Base-by-base conservation (phyloP, 108 stramenopile genomes). In the Skeletonema costatum region DNA sequence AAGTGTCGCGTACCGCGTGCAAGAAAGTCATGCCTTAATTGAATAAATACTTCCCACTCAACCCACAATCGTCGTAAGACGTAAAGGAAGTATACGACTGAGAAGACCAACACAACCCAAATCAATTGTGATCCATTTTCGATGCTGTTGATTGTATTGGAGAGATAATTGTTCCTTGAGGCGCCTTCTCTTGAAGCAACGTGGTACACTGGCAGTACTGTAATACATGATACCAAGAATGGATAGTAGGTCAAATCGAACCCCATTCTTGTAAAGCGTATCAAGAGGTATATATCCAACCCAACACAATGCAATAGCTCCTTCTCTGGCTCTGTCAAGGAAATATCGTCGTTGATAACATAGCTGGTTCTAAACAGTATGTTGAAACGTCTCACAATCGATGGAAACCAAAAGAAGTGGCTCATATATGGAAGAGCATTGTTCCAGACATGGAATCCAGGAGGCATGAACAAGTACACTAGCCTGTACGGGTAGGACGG, bases 201-300 rank as follows among this genome's bases (percentile, higher is more conserved):
- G 25, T 74, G 32, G 31, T 80, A 50, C 17, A 80, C 29, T 6
- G 84, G 80, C 29, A 84, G 32, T 0, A 81, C 67, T 5, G 75
- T 33, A 29, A 84, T 60, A 50, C 75, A 68, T 4, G 86, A 68
- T 35, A 84, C 66, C 12, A 83, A 35, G 51, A 87, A 85, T 5
- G 89, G 89, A 48, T 87, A 90, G 67, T 88, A 87, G 17, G 87
- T 75, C 11, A 78, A 74, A 50, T 88, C 86, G 62, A 87, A 88
- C 0, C 87, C 88, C 19, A 89, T 86, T 9, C 80, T 46, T 2
- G 88, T 77, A 53, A 89, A 91, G 48, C 87, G 82, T 38, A 91
- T 72, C 41, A 84, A 73, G 11, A 91, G 74, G 75, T 83, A 91
- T 5, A 85, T 82, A 61, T 91, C 90, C 21, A 91, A 76, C 44